Base-by-base conservation (phyloP, 2,329 filamentous ascomycete genomes). In the Sporothrix sp. region DNA sequence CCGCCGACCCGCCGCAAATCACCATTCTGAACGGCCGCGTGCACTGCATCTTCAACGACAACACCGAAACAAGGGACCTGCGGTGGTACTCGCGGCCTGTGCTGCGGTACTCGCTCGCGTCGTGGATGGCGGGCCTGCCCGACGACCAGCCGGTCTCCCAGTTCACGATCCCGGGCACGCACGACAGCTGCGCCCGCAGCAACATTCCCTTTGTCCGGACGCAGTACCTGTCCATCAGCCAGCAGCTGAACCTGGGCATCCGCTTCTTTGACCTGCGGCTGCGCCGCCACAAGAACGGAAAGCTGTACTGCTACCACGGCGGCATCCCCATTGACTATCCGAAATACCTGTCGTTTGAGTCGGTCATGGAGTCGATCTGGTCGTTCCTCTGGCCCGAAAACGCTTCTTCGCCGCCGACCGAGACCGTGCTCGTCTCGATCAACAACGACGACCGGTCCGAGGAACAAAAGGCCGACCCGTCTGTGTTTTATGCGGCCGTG, bases 151-250 rank as follows among this genome's bases (percentile, higher is more conserved):
- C 78, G 2, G 63, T 87, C 5, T 82, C 80, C 6, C 72, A 75
- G 1, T 69, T 87, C 23, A 84, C 80, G 6, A 82, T 87, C 42
- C 84, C 84, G 1, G 84, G 84, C 51, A 87, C 84, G 0, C 84
- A 87, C 67, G 87, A 87, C 63, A 84, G 81, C 18, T 75, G 72
- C 57, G 62, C 62, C 35, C 54, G 62, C 42, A 61, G 59, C 51
- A 59, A 56, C 40, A 58, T 64, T 9, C 83, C 83, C 0, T 85
- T 81, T 8, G 84, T 87, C n/a, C 76, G 83, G 36, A 87, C 84
- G 57, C 84, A 87, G 65, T 76, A 79, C 33, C 77, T 84, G 16
- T 72, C 74, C 27, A 72, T 82, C 0, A 64, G 66, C 39, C 75
- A 78, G 53, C 84, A 87, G 62, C 71, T 87, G n/a, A 69, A 75